Evolutionary conservation across 129 eudicot species (phyloP).

Genomic region (Pulicaria dysenterica): DNA sequence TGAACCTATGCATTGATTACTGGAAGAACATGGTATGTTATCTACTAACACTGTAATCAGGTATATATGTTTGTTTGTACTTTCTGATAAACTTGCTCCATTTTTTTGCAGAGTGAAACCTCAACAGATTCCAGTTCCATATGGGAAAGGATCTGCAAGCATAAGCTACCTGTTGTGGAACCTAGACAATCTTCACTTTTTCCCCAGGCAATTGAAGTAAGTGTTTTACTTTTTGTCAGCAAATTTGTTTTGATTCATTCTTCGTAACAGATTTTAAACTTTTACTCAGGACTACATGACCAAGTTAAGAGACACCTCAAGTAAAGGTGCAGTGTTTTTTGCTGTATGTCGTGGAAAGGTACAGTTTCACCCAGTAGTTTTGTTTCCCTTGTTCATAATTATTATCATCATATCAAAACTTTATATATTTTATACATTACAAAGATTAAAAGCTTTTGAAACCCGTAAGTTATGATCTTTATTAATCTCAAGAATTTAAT

Average conservation of each 20-base stretch:
- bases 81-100: slow-evolving; percentile 24
- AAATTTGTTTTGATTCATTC: not conserved
- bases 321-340: slow-evolving; percentile 87
- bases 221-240: not conserved
- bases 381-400: not conserved
- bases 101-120: slow-evolving; percentile 51
- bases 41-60: not conserved
- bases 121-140: slow-evolving; percentile 57
- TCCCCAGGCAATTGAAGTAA: slow-evolving; percentile 69
- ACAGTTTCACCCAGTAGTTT: slow-evolving; percentile 12
- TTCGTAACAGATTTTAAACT: not conserved
- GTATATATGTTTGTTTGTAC: slow-evolving; percentile 8
- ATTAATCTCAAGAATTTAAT: too few species aligned
- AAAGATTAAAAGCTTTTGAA: too few species aligned
- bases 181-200: slow-evolving; percentile 96
- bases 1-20: slow-evolving; percentile 79
- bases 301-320: slow-evolving; percentile 69
- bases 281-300: slow-evolving; percentile 82
- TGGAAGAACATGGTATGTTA: slow-evolving; percentile 76
- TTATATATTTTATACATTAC: too few species aligned
- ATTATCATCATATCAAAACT: not conserved
- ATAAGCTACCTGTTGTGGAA: slow-evolving; percentile 90
- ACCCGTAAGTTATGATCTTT: too few species aligned
- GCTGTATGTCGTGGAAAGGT: slow-evolving; percentile 99
- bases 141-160: slow-evolving; percentile 95